Conservation (phyloP, 805 yeast genomes). For the Suhomyces pyralidae region DNA sequence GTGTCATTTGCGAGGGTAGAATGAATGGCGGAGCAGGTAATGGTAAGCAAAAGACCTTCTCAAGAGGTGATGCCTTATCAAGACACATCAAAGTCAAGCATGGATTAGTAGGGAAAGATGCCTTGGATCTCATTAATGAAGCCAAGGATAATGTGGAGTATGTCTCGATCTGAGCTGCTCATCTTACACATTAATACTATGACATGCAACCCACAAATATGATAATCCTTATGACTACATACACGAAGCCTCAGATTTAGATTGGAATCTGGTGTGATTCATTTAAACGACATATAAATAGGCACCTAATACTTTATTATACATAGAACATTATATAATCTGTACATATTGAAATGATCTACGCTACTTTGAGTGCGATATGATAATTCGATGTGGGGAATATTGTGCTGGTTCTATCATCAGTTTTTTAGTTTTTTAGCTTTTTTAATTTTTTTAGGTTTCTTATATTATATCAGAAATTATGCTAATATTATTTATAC, state of each 20-base stretch:
- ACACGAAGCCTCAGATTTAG: not conserved
- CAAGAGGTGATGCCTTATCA: constrained; percentile 46
- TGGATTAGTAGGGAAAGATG: constrained; percentile 62
- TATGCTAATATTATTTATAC: not conserved
- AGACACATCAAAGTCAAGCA: constrained; percentile 75
- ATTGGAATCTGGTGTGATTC: not conserved
- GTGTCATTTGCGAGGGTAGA: constrained; percentile 47
- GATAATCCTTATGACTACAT: not conserved
- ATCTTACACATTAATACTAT: not conserved
- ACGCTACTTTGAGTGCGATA: not conserved
- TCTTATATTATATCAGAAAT: not conserved
- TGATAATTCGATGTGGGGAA: not conserved
- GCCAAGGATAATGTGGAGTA: constrained; percentile 80
- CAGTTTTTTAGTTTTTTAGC: not conserved
- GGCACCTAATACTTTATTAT: not conserved
- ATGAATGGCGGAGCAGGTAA: constrained; percentile 48
- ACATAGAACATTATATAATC: constrained; percentile 2
- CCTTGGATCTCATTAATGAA: constrained; percentile 65
- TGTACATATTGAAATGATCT: constrained; percentile 1
- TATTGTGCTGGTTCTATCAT: not conserved
- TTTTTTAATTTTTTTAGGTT: not conserved
- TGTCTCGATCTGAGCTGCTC: constrained; percentile 17
- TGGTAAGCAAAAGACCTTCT: constrained; percentile 47
- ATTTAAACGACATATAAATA: not conserved
- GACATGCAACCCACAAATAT: not conserved